Percentiles rank a stretch among this genome's conserved stretches.
Conservation (phyloP, 2,329 filamentous ascomycete genomes). For the Colletotrichum endophyticum region DNA sequence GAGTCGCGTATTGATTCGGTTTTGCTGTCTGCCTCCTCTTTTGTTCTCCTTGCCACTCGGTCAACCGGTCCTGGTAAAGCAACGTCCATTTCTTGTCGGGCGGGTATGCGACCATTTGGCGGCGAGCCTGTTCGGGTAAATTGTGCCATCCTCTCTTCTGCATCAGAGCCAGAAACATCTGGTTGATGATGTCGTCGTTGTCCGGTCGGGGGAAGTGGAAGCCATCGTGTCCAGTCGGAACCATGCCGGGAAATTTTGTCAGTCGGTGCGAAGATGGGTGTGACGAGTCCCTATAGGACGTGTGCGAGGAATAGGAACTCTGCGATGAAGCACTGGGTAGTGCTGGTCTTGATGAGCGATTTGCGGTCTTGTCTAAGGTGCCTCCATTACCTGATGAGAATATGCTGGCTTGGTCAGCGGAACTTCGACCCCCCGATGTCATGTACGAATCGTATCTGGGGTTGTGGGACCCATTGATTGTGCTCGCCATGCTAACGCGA, state of each 20-base stretch:
- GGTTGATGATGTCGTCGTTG: constrained; percentile 84
- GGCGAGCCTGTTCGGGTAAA: constrained; percentile 88
- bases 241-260: constrained; percentile 53
- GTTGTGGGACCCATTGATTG: constrained; percentile 55
- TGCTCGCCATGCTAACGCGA: constrained; percentile 59
- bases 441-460: constrained; percentile 70
- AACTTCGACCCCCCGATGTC: constrained; percentile 62
- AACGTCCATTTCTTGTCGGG: constrained; percentile 97
- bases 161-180: constrained; percentile 93
- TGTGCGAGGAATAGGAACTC: constrained; percentile 54
- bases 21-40: constrained; percentile 80
- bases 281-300: constrained; percentile 32
- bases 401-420: constrained; percentile 58
- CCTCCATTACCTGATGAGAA: constrained; percentile 63
- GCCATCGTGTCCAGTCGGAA: constrained; percentile 46
- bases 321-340: constrained; percentile 62
- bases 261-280: constrained; percentile 62
- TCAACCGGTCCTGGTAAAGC: constrained; percentile 91
- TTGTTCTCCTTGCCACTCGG: constrained; percentile 93
- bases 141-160: constrained; percentile 98
- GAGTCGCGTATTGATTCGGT: constrained; percentile 67
- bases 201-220: constrained; percentile 74
- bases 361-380: constrained; percentile 43
- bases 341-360: constrained; percentile 56
- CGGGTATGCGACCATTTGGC: constrained; percentile 96